phyloP scores from a whole-genome alignment of 2,329 filamentous ascomycete genomes.

The Apiospora aurea region DNA sequence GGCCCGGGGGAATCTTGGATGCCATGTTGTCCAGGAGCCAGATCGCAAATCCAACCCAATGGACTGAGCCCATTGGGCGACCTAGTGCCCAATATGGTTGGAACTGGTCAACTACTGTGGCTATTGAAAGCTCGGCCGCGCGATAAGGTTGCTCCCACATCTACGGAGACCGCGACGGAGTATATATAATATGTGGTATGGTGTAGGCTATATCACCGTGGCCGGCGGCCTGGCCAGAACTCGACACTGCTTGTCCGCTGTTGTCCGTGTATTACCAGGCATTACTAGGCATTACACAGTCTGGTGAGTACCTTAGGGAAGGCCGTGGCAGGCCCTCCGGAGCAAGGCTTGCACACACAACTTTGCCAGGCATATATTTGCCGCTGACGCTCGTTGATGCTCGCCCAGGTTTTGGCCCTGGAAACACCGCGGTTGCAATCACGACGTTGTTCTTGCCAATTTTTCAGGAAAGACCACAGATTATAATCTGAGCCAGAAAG shows the following conservation, averaged over 20 bases:
- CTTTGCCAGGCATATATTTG: not conserved
- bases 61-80: not conserved
- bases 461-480: not conserved
- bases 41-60: constrained; percentile 14
- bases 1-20: constrained; percentile 1
- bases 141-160: not conserved
- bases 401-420: not conserved
- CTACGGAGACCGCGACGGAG: not conserved
- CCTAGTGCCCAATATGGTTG: constrained; percentile 2
- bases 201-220: not conserved
- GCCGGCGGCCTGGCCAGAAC: too few species aligned
- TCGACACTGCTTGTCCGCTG: not conserved
- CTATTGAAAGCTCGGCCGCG: not conserved
- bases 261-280: not conserved
- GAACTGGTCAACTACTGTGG: not conserved
- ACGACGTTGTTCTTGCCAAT: not conserved
- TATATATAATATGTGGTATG: not conserved
- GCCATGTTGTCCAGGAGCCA: constrained; percentile 5
- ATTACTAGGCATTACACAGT: not conserved
- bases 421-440: not conserved
- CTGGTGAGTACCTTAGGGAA: not conserved
- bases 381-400: too few species aligned
- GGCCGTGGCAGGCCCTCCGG: too few species aligned
- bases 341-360: not conserved
- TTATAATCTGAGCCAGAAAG: not conserved